Percentiles rank a stretch among this genome's conserved stretches.
Evolutionary conservation across 2,329 filamentous ascomycete species (phyloP).

Genomic region (Pseudopithomyces chartarum): DNA sequence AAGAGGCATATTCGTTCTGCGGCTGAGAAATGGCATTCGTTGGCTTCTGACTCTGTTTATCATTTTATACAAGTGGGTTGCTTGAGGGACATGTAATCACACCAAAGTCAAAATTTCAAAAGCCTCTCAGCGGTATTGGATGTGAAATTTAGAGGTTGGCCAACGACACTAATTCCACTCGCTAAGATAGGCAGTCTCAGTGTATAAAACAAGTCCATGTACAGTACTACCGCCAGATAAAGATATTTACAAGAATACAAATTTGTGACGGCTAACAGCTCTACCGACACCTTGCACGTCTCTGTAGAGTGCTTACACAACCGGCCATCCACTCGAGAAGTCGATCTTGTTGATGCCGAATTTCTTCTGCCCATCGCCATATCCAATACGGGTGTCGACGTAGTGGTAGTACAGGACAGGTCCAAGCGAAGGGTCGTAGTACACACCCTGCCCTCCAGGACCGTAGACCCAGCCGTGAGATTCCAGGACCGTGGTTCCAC

Average conservation of each 20-base stretch:
- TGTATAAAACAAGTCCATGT: background rate
- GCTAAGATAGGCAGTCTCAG: too few relatives aligned
- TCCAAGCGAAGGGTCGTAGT: constrained; percentile 55
- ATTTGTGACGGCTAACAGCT: too few relatives aligned
- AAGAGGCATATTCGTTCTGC: too few relatives aligned
- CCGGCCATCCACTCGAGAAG: constrained; percentile 58
- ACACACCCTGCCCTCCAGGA: constrained; percentile 68
- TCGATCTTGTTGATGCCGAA: constrained; percentile 59
- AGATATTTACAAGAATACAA: background rate
- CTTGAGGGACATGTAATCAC: too few relatives aligned
- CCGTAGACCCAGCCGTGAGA: constrained; percentile 66
- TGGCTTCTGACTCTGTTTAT: too few relatives aligned
- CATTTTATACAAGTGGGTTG: too few relatives aligned
- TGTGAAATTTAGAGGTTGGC: too few relatives aligned
- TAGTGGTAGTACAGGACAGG: constrained; percentile 69
- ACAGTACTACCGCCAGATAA: background rate
- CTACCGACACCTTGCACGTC: background rate
- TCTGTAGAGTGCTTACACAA: constrained; percentile 27
- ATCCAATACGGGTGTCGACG: constrained; percentile 59
- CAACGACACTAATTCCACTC: too few relatives aligned
- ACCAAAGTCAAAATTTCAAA: too few relatives aligned
- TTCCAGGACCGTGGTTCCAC: constrained; percentile 65
- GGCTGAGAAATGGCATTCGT: too few relatives aligned
- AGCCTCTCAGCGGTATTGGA: too few relatives aligned
- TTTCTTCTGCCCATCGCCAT: constrained; percentile 56